Base-by-base conservation (phyloP, 1,284 basidiomycete genomes). In the Ceratobasidium sp. region DNA sequence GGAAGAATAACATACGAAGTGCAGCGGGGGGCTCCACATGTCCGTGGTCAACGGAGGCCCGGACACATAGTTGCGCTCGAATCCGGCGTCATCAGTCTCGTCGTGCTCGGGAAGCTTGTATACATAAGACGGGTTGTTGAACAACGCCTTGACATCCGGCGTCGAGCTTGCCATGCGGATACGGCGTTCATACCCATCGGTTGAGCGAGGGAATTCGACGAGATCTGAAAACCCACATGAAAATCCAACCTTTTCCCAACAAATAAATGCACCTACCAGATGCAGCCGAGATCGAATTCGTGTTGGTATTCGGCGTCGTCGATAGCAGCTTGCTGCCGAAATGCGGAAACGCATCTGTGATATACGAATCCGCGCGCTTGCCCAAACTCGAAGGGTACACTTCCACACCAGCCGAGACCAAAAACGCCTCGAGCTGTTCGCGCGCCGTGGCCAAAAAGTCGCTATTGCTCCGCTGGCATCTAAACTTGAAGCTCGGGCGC, bases 301-400 rank as follows among this genome's bases (percentile, higher is more conserved):
- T 43, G 48, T 74, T 77, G 78, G 77, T 76, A 59, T 89, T 88
- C 77, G 87, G 86, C 41, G 90, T 88, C 24, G 92, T 91, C 0
- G 93, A 91, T 49, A 97, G 85, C 1, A 98, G 89, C 83, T 97
- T 98, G 83, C 93, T 96, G 81, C 98, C 95, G 82, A 98, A 98
- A 82, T 98, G 96, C 41, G 95, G 93, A 86, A 98, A 96, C 0
- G 96, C 93, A 79, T 97, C 94, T 29, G 95, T 92, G 80, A 97
- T 71, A 24, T 71, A 97, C 4, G 94, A 95, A 81, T 98, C 96
- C 34, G 92, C 92, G 58, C 94, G 87, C 82, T 92, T 92, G 80
- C 64, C 69, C 46, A 88, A 87, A 19, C 89, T 91, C 16, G 89
- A 88, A 27, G 90, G 89, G 80, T 90, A 92, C 76, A 92, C 88